Percentiles rank a stretch among this genome's conserved stretches.
Evolutionary conservation across 768 basidiomycete genomes (phyloP).

Genomic region (Agrocybe praecox): DNA sequence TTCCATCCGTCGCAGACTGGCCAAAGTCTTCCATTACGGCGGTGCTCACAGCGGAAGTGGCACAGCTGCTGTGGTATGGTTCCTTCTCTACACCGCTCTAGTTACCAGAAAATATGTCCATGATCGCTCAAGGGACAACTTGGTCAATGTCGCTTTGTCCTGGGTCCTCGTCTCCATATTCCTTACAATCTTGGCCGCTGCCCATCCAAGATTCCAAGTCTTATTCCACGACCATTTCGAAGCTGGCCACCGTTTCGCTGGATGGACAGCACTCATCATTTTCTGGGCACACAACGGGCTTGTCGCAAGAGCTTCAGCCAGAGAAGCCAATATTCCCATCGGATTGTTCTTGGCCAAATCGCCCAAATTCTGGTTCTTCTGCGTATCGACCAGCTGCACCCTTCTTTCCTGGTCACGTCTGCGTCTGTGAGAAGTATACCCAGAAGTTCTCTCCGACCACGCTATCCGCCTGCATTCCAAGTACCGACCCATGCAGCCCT

Average conservation of each 20-base stretch:
- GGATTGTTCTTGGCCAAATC: conserved; percentile 45
- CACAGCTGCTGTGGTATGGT: conserved; percentile 54
- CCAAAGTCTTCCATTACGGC: conserved; percentile 56
- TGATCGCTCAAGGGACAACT: conserved; percentile 24
- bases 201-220: conserved; percentile 48
- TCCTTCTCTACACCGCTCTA: conserved; percentile 49
- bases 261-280: conserved; percentile 51
- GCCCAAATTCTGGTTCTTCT: conserved; percentile 50
- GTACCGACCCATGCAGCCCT: conserved; percentile 40
- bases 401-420: conserved; percentile 55
- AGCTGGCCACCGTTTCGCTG: conserved; percentile 54
- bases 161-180: conserved; percentile 51
- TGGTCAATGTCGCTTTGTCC: conserved; percentile 35
- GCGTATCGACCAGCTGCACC: conserved; percentile 36
- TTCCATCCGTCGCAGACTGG: conserved; percentile 46
- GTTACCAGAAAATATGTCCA: conserved; percentile 36
- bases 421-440: conserved; percentile 47
- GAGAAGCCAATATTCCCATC: conserved; percentile 32
- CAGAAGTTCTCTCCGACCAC: conserved; percentile 55
- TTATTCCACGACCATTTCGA: conserved; percentile 57
- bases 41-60: conserved; percentile 58
- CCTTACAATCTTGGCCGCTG: conserved; percentile 46
- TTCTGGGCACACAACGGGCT: conserved; percentile 49
- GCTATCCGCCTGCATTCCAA: conserved; percentile 58
- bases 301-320: conserved; percentile 34